Conservation (phyloP, 31 red algal genomes). For the Odonthalia washingtoniensis region DNA sequence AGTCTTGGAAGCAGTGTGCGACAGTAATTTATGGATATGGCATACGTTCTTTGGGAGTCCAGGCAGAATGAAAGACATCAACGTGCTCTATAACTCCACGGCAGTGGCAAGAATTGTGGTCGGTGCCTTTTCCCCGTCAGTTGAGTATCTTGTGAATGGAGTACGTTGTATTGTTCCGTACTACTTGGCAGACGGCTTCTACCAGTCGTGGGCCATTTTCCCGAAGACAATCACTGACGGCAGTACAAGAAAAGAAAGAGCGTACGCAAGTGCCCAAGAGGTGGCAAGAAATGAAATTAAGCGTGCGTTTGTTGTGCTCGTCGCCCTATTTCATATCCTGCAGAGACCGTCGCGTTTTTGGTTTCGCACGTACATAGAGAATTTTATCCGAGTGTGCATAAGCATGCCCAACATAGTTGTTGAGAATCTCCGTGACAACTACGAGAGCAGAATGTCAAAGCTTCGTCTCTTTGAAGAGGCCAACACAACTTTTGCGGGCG, state of each 20-base stretch:
- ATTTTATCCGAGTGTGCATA: background rate
- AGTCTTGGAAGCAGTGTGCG: constrained; percentile 19
- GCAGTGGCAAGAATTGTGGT: background rate
- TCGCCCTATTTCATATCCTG: background rate
- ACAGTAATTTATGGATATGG: constrained; percentile 45
- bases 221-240: background rate
- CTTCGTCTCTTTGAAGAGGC: background rate
- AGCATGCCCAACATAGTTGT: background rate
- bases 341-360: background rate
- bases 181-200: constrained; percentile 15
- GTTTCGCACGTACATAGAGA: background rate
- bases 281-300: background rate
- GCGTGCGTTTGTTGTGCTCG: background rate
- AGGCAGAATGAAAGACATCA: constrained; percentile 41
- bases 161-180: background rate
- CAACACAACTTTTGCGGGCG: background rate
- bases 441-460: background rate
- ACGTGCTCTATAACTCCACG: constrained; percentile 29
- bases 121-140: background rate
- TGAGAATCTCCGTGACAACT: background rate
- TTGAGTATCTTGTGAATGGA: background rate
- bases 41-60: background rate
- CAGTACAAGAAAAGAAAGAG: background rate
- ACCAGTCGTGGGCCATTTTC: background rate
- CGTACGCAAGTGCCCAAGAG: background rate